phyloP scores from a whole-genome alignment of 805 yeast species.

The Priceomyces carsonii region DNA sequence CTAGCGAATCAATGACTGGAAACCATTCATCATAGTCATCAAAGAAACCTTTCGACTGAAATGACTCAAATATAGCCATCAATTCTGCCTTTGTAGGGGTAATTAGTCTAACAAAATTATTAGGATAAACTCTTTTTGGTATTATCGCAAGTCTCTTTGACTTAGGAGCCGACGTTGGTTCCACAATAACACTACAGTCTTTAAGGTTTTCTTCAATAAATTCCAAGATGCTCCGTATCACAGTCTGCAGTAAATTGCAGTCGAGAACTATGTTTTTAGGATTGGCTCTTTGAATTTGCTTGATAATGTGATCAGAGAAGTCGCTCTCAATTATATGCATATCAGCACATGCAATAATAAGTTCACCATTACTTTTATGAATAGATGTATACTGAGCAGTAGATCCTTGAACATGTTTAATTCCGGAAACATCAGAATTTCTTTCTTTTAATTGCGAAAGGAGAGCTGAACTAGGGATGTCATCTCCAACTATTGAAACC shows the following conservation, averaged over 20 bases:
- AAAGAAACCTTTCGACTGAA: slow-evolving; percentile 40
- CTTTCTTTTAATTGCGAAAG: slow-evolving; percentile 21
- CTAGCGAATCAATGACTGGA: slow-evolving; percentile 63
- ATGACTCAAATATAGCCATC: slow-evolving; percentile 50
- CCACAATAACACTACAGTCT: slow-evolving; percentile 49
- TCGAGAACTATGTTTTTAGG: slow-evolving; percentile 64
- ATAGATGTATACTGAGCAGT: slow-evolving; percentile 78
- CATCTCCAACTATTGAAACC: slow-evolving; percentile 64
- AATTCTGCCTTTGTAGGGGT: slow-evolving; percentile 77
- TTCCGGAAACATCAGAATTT: slow-evolving; percentile 40
- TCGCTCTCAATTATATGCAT: slow-evolving; percentile 66
- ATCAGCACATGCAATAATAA: slow-evolving; percentile 79
- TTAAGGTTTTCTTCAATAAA: slow-evolving; percentile 10
- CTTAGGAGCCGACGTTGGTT: slow-evolving; percentile 77
- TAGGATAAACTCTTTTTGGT: slow-evolving; percentile 46
- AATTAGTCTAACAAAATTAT: slow-evolving; percentile 43
- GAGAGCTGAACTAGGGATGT: slow-evolving; percentile 49
- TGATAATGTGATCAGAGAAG: slow-evolving; percentile 41
- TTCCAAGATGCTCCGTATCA: slow-evolving; percentile 39
- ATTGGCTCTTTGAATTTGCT: slow-evolving; percentile 36
- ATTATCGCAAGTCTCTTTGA: slow-evolving; percentile 48
- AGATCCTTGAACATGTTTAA: slow-evolving; percentile 19
- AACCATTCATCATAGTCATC: slow-evolving; percentile 71
- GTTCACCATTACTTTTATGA: slow-evolving; percentile 61
- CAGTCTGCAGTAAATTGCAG: slow-evolving; percentile 57